Evolutionary conservation across 1,284 basidiomycete genomes (phyloP).

Genomic region (Tremellales sp.): DNA sequence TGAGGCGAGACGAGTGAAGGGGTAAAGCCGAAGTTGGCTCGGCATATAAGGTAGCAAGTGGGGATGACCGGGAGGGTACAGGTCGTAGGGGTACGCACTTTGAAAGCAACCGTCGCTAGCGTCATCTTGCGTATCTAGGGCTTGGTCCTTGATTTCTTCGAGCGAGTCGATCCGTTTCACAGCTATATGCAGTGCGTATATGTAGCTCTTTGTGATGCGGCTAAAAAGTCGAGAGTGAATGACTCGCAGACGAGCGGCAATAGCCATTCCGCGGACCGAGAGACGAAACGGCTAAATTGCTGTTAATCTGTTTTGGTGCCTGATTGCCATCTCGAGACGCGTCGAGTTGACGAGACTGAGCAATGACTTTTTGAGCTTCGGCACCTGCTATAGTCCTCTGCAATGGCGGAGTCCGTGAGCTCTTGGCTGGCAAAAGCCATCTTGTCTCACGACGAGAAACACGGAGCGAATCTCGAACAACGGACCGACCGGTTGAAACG

Average conservation of each 20-base stretch:
- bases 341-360: no score
- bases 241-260: no score
- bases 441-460: slow-evolving; percentile 20
- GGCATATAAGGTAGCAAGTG: background rate
- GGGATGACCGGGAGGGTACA: background rate
- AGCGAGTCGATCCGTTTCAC: background rate
- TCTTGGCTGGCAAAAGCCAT: slow-evolving; percentile 27
- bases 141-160: background rate
- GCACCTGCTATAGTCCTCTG: background rate
- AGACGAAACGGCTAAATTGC: no score
- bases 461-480: slow-evolving; percentile 25
- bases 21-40: background rate
- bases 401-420: slow-evolving; percentile 18
- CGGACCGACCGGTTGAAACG: slow-evolving; percentile 1
- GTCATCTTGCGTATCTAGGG: slow-evolving; percentile 20
- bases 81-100: slow-evolving; percentile 18
- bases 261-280: no score
- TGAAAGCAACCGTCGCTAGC: slow-evolving; percentile 33
- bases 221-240: no score
- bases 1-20: background rate
- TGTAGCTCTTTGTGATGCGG: background rate
- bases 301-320: no score
- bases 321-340: no score
- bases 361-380: no score
- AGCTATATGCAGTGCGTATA: background rate